Base-by-base conservation (phyloP, 2,329 filamentous ascomycete genomes). In the Didymosphaeria variabile region DNA sequence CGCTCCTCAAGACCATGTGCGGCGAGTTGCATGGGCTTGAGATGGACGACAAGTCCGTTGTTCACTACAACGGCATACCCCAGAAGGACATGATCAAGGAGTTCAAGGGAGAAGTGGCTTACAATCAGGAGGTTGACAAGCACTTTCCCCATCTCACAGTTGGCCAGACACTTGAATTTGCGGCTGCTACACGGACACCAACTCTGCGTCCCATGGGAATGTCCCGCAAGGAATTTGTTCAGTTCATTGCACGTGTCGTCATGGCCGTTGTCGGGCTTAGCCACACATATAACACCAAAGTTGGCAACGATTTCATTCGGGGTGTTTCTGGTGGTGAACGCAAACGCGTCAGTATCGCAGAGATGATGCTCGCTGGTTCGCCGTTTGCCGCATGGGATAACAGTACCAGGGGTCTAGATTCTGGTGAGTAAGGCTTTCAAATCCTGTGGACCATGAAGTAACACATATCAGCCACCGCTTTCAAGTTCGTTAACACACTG, bases 271-370 rank as follows among this genome's bases (percentile, higher is more conserved):
- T 86, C 49, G 86, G 84, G 36, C 78, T 85, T 15, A 82, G 77
- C 2, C 86, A 88, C 64, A 88, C 87, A 0, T 78, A 81, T 63
- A 82, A 85, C 57, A 86, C 84, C 5, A 84, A 83, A 61, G 84
- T 87, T 8, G 84, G 84, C 36, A 81, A 87, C 66, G 85, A 88
- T 51, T 88, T 84, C 62, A 81, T 89, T 17, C 82, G 87, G 23
- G 87, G 87, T 34, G 87, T 90, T 5, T 87, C 84, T 31, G 88
- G 88, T 63, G 87, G 87, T 55, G 85, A 88, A 67, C 74, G 86
- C 52, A 89, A 89, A 71, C 82, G 87, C 74, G 87, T 89, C 9
- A 84, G 80, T 52, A 87, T 89, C 59, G 85, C 86, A 1, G 87
- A 89, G 62, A 80, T 80, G 76, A 69, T 79, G 42, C 67, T 82